Conservation (phyloP, 2,329 filamentous ascomycete species). For the Trichoderma brevicompactum region DNA sequence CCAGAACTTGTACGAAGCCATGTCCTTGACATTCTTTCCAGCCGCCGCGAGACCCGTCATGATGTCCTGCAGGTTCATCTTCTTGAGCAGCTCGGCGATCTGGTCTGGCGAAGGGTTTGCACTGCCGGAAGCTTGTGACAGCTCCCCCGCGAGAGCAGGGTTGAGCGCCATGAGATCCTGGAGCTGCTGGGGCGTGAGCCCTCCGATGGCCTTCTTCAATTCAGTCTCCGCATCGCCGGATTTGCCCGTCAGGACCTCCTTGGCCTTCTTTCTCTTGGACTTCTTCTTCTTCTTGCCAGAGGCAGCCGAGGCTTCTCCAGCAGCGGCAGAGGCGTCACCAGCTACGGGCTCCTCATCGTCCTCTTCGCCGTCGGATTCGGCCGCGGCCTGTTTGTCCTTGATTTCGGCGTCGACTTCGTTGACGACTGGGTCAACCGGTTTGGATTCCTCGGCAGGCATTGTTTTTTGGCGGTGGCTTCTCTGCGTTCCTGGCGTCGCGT, state of each 20-base stretch:
- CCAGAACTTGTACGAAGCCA: slow-evolving; percentile 99
- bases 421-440: slow-evolving; percentile 59
- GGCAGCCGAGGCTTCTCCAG: slow-evolving; percentile 26
- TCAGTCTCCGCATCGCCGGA: slow-evolving; percentile 45
- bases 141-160: slow-evolving; percentile 69
- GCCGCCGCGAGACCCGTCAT: slow-evolving; percentile 75
- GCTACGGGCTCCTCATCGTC: slow-evolving; percentile 52
- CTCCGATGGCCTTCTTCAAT: slow-evolving; percentile 56
- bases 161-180: slow-evolving; percentile 72
- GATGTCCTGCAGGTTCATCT: slow-evolving; percentile 70
- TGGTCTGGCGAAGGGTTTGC: slow-evolving; percentile 46
- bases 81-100: slow-evolving; percentile 60
- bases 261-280: slow-evolving; percentile 66
- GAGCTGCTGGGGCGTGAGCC: slow-evolving; percentile 61
- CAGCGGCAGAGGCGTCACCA: slow-evolving; percentile 41
- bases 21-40: slow-evolving; percentile 91
- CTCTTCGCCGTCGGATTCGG: slow-evolving; percentile 48
- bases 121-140: slow-evolving; percentile 44
- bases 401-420: slow-evolving; percentile 52
- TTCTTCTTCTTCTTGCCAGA: slow-evolving; percentile 62
- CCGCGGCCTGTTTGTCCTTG: slow-evolving; percentile 52
- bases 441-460: slow-evolving; percentile 65
- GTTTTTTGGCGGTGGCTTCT: slow-evolving; percentile 24
- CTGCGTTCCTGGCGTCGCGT: slow-evolving; percentile 1
- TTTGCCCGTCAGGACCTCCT: slow-evolving; percentile 48